A percentile compares a stretch with the other conserved stretches of the same genome.
Conservation (phyloP, 208 protist genomes). For the Trypanosoma caninum region DNA sequence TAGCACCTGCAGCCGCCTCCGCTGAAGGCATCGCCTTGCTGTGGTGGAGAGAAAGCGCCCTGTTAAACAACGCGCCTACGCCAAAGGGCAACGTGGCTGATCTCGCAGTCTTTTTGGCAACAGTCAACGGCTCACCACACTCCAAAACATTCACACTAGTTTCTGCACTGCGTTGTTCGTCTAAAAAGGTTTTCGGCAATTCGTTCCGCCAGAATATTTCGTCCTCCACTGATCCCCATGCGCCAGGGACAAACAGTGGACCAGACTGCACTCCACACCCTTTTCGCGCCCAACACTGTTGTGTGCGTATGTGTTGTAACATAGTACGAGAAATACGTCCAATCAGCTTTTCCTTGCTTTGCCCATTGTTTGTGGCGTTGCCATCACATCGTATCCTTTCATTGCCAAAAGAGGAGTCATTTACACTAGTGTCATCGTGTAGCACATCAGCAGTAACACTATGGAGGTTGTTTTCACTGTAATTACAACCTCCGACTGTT, state of each 20-base stretch:
- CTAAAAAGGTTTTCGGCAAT: slow-evolving; percentile 22
- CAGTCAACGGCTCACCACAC: too few relatives aligned
- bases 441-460: too few relatives aligned
- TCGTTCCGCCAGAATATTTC: slow-evolving; percentile 79
- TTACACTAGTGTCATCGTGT: too few relatives aligned
- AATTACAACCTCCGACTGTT: background rate
- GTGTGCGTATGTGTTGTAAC: slow-evolving; percentile 35
- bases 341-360: slow-evolving; percentile 19
- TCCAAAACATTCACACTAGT: too few relatives aligned
- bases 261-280: slow-evolving; percentile 52
- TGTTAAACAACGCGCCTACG: slow-evolving; percentile 22
- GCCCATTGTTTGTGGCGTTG: background rate
- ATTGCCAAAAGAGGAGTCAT: too few relatives aligned
- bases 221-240: slow-evolving; percentile 36
- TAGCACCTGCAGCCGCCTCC: too few relatives aligned
- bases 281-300: slow-evolving; percentile 46
- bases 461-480: background rate
- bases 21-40: too few relatives aligned
- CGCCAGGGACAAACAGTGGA: slow-evolving; percentile 46
- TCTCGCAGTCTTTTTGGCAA: too few relatives aligned
- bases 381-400: too few relatives aligned
- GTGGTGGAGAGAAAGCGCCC: slow-evolving; percentile 24
- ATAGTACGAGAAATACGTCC: slow-evolving; percentile 34
- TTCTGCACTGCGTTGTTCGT: background rate
- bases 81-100: too few relatives aligned